phyloP scores from a whole-genome alignment of 768 basidiomycete genomes.

The Holtermannia corniformis region DNA sequence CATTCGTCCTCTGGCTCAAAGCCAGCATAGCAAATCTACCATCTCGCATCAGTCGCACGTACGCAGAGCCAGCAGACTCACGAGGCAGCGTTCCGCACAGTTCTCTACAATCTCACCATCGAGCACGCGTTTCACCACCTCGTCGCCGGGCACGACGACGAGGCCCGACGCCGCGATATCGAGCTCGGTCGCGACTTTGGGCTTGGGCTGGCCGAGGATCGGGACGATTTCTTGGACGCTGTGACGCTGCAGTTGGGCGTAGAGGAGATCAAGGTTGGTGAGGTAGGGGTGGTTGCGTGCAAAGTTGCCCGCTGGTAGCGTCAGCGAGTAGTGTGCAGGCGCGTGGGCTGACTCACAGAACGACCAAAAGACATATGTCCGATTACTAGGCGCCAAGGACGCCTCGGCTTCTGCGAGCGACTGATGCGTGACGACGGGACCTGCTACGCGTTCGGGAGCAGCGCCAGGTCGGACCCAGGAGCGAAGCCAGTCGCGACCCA shows the following conservation, averaged over 20 bases:
- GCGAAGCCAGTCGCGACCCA: background rate
- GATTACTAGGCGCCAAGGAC: background rate
- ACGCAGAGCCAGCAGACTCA: constrained; percentile 44
- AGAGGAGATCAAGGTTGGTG: background rate
- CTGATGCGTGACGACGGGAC: background rate
- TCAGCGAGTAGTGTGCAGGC: background rate
- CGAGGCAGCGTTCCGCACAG: constrained; percentile 57
- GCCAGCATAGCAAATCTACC: constrained; percentile 69
- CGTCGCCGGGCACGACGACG: constrained; percentile 56
- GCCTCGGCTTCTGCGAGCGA: background rate
- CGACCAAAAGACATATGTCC: background rate
- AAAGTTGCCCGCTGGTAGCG: background rate
- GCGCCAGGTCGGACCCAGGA: background rate
- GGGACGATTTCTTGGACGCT: constrained; percentile 64
- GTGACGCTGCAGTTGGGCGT: background rate
- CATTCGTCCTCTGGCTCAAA: constrained; percentile 69
- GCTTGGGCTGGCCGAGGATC: constrained; percentile 68
- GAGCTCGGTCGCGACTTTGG: constrained; percentile 68
- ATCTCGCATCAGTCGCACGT: background rate
- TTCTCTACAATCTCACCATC: constrained; percentile 62
- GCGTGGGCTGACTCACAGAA: background rate
- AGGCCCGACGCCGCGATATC: constrained; percentile 80
- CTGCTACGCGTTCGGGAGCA: background rate
- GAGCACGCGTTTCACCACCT: constrained; percentile 52
- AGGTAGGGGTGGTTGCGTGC: background rate